phyloP scores from a whole-genome alignment of 768 basidiomycete genomes.

The Mycena metata region DNA sequence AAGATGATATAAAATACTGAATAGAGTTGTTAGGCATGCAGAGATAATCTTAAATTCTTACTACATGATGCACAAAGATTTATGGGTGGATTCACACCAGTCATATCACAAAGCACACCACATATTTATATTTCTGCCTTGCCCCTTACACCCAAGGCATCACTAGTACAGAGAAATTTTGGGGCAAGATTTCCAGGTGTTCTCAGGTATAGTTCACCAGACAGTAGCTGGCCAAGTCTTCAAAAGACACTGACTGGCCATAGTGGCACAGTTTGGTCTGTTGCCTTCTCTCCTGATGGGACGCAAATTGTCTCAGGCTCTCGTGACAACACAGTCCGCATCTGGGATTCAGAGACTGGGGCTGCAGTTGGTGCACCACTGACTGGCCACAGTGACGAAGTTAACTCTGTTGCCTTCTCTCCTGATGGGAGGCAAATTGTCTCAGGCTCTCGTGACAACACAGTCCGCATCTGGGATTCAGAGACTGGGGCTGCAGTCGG shows the following conservation, averaged over 20 bases:
- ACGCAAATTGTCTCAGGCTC: background rate
- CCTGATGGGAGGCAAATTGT: background rate
- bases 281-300: conserved; percentile 6
- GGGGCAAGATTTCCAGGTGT: background rate
- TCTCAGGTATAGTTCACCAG: background rate
- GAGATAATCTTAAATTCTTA: background rate
- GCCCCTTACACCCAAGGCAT: background rate
- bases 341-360: conserved; percentile 6
- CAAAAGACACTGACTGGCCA: background rate
- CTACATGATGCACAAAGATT: background rate
- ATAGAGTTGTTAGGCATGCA: background rate
- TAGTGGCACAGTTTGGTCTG: background rate
- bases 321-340: background rate
- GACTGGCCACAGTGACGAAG: background rate
- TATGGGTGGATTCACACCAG: background rate
- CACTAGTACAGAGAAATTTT: background rate
- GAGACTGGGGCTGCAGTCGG: background rate
- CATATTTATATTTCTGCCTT: background rate
- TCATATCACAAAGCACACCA: background rate
- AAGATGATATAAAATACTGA: background rate
- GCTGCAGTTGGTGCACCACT: background rate
- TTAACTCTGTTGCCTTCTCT: background rate
- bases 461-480: background rate
- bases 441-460: background rate
- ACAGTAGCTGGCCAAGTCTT: background rate